phyloP scores from a whole-genome alignment of 1,284 basidiomycete species.

The Microbotryomycetes sp. region DNA sequence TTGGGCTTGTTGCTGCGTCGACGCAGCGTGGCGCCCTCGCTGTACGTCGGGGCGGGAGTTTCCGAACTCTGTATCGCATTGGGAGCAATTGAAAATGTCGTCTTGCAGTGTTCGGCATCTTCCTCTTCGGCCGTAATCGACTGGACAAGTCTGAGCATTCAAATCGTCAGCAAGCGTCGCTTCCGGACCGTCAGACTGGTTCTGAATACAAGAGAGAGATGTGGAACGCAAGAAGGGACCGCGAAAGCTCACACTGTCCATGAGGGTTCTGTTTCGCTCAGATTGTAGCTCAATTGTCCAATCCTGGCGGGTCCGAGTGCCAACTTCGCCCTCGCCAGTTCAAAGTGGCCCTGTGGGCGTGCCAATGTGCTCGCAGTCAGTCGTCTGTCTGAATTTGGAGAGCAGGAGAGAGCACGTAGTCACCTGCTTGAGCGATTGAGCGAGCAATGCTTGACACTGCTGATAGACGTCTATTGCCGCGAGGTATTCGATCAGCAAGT shows the following conservation, averaged over 20 bases:
- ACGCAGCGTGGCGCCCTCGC: no score
- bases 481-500: conserved; percentile 29
- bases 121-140: no score
- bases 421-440: conserved; percentile 25
- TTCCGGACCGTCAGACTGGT: no score
- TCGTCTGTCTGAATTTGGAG: neutral
- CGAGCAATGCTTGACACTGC: conserved; percentile 4
- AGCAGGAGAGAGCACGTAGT: neutral
- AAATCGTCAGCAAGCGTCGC: no score
- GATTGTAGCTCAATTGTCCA: conserved; percentile 17
- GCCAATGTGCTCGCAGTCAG: neutral
- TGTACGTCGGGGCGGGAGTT: no score
- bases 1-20: no score
- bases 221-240: neutral
- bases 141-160: no score
- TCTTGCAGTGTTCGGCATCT: no score
- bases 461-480: conserved; percentile 24
- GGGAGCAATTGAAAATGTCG: no score
- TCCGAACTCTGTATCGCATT: no score
- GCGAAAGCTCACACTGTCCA: conserved; percentile 17
- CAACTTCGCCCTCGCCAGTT: conserved; percentile 32
- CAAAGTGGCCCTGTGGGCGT: conserved; percentile 21
- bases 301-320: conserved; percentile 27
- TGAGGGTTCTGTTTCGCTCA: conserved; percentile 7
- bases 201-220: no score